A percentile compares a stretch with the other conserved stretches of the same genome.
Conservation (phyloP, 192 early-diverging fungal genomes). For the Umbelopsis sp. region DNA sequence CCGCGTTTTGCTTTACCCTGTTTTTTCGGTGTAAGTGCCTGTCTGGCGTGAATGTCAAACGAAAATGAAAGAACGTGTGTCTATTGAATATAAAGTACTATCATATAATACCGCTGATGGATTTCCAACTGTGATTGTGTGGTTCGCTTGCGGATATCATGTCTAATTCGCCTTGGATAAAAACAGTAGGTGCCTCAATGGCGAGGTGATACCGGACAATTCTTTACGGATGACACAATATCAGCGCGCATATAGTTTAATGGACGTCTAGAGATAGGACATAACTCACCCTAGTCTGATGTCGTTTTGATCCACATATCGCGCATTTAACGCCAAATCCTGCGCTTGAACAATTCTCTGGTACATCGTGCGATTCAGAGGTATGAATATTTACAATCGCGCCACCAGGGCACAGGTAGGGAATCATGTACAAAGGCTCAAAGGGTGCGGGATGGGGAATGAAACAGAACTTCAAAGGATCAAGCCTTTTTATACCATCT, state of each 20-base stretch:
- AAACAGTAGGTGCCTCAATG: neutral
- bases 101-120: neutral
- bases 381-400: slow-evolving; percentile 15
- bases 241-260: neutral
- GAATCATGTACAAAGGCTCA: neutral
- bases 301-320: slow-evolving; percentile 12
- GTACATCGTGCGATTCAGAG: neutral
- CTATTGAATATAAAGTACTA: neutral
- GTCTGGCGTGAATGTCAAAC: neutral
- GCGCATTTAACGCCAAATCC: slow-evolving; percentile 10
- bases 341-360: neutral
- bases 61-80: neutral
- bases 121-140: neutral
- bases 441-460: neutral
- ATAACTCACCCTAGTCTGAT: slow-evolving; percentile 3
- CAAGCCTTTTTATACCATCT: neutral
- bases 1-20: no score
- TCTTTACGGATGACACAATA: neutral
- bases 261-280: neutral
- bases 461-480: neutral
- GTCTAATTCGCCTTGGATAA: neutral
- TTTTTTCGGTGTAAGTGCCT: neutral
- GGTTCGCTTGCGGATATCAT: neutral
- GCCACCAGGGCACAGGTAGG: slow-evolving; percentile 12
- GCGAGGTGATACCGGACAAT: slow-evolving; percentile 19